Conservation (phyloP, 192 early-diverging fungal genomes). For the Coemansia sp. region DNA sequence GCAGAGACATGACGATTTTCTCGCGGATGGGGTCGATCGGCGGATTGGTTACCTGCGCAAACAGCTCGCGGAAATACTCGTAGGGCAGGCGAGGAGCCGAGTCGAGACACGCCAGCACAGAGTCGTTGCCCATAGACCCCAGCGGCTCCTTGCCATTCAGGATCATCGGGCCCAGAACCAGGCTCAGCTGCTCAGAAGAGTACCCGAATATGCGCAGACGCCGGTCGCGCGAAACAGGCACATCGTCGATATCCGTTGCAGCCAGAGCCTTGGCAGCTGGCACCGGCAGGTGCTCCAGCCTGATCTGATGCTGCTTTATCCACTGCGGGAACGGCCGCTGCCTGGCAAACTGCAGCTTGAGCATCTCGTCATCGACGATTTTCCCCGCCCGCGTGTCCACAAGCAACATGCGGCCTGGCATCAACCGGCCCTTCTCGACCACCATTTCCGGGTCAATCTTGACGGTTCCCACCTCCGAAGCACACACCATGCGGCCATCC, state of each 20-base stretch:
- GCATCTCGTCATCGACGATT: slow-evolving; percentile 86
- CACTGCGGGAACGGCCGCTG: slow-evolving; percentile 77
- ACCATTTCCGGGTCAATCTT: slow-evolving; percentile 75
- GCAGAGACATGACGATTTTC: slow-evolving; percentile 95
- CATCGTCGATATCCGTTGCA: slow-evolving; percentile 55
- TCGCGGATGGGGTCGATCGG: slow-evolving; percentile 99
- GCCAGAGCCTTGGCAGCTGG: slow-evolving; percentile 15
- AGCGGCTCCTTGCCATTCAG: slow-evolving; percentile 91
- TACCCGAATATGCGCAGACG: slow-evolving; percentile 85
- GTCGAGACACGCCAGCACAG: slow-evolving; percentile 89
- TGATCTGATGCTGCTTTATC: slow-evolving; percentile 81
- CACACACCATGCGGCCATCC: slow-evolving; percentile 95
- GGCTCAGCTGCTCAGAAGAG: slow-evolving; percentile 89
- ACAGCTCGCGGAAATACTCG: slow-evolving; percentile 97
- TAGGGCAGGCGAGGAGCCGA: slow-evolving; percentile 83
- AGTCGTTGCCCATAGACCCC: slow-evolving; percentile 98
- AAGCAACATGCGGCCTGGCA: slow-evolving; percentile 95
- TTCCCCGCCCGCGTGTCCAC: slow-evolving; percentile 90
- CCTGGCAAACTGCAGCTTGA: slow-evolving; percentile 73
- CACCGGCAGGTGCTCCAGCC: slow-evolving; percentile 59
- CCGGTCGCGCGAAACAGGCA: slow-evolving; percentile 67
- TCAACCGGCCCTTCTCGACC: slow-evolving; percentile 86
- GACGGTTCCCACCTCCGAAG: slow-evolving; percentile 93
- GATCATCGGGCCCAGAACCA: slow-evolving; percentile 88
- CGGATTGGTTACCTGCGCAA: slow-evolving; percentile 98